phyloP scores from a whole-genome alignment of 768 basidiomycete genomes.

The Crucibulum laeve region DNA sequence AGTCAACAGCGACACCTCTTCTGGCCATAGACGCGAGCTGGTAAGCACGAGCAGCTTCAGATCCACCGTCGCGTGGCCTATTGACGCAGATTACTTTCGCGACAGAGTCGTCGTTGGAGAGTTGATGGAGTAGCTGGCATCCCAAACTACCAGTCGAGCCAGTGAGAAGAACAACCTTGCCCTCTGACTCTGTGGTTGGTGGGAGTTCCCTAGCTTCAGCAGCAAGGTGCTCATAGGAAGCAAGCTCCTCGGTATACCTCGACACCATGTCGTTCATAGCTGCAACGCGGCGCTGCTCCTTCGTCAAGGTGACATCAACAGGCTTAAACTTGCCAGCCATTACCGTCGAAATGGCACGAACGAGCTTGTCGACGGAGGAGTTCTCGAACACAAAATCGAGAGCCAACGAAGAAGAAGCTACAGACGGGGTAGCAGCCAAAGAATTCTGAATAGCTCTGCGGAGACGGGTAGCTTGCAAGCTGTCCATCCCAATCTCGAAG shows the following conservation, averaged over 20 bases:
- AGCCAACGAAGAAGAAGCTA: constrained; percentile 6
- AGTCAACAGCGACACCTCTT: constrained; percentile 20
- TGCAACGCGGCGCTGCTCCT: constrained; percentile 12
- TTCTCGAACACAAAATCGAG: constrained; percentile 27
- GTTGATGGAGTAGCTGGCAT: constrained; percentile 23
- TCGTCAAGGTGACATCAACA: constrained; percentile 1
- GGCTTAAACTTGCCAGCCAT: constrained; percentile 11
- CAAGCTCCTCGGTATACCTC: constrained; percentile 16
- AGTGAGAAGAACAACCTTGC: constrained; percentile 24
- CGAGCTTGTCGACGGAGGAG: constrained; percentile 21
- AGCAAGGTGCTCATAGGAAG: constrained; percentile 1
- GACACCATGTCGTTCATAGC: constrained; percentile 24
- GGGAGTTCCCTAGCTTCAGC: not conserved
- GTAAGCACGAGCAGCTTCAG: constrained; percentile 13
- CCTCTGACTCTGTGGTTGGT: not conserved
- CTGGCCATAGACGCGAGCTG: constrained; percentile 25
- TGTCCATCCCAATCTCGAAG: constrained; percentile 38
- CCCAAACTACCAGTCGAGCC: constrained; percentile 35
- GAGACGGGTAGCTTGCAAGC: constrained; percentile 30
- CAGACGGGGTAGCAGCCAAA: constrained; percentile 16
- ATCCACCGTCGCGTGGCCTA: constrained; percentile 13
- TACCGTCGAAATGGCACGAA: constrained; percentile 13
- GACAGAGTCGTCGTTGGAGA: constrained; percentile 20
- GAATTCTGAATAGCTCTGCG: constrained; percentile 22
- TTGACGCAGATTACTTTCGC: constrained; percentile 26